Conservation (phyloP, 768 basidiomycete genomes). For the Butyriboletus loyo region DNA sequence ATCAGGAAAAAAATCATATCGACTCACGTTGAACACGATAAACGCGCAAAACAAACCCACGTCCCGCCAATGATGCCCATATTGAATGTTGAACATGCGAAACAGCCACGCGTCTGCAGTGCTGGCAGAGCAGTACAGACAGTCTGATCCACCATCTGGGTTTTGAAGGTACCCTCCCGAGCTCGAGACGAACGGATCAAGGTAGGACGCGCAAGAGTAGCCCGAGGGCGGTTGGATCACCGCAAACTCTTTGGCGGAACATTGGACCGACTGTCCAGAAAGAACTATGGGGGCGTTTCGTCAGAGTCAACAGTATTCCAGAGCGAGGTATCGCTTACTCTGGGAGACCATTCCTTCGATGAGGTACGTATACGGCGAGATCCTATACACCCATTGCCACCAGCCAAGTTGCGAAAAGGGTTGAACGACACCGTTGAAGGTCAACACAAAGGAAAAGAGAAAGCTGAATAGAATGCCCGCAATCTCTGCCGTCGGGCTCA, state of each 20-base stretch:
- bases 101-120: constrained; percentile 52
- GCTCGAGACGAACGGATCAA: constrained; percentile 38
- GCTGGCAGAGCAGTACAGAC: constrained; percentile 55
- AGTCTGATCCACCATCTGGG: constrained; percentile 35
- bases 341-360: constrained; percentile 46
- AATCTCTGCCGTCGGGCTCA: constrained; percentile 58
- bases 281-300: constrained; percentile 33
- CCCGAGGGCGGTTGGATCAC: constrained; percentile 46
- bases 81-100: constrained; percentile 56
- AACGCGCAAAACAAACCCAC: constrained; percentile 45
- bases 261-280: constrained; percentile 48
- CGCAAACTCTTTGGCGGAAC: constrained; percentile 61
- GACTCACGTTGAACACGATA: constrained; percentile 43
- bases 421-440: constrained; percentile 70
- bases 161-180: constrained; percentile 50
- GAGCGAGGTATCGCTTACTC: constrained; percentile 37
- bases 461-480: constrained; percentile 56
- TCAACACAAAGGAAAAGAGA: constrained; percentile 60
- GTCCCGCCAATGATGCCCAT: constrained; percentile 47
- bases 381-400: constrained; percentile 70
- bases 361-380: constrained; percentile 56
- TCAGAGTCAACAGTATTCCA: background rate
- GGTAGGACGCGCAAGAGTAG: constrained; percentile 46
- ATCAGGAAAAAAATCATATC: too few relatives aligned
- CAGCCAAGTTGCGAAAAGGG: constrained; percentile 59